Percentiles rank a stretch among this genome's conserved stretches.
Evolutionary conservation across 2,329 filamentous ascomycete species (phyloP).

Genomic region (Berkeleyomyces rouxiae): DNA sequence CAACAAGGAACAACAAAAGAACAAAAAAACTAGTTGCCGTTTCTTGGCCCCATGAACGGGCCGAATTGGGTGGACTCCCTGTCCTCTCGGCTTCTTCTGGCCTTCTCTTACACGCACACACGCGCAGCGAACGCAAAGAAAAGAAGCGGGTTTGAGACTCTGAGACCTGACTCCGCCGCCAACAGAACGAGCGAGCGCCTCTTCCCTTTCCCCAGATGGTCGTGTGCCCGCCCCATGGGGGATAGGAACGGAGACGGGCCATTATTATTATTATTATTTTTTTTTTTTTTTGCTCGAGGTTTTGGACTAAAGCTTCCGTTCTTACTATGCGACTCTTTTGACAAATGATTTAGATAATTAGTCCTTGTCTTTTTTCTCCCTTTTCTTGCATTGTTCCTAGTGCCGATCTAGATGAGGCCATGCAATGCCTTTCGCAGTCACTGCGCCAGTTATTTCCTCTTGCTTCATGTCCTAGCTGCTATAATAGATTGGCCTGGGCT

Average conservation of each 20-base stretch:
- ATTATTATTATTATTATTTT: not conserved
- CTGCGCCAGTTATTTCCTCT: too few species aligned
- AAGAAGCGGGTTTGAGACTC: too few species aligned
- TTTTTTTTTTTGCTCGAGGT: not conserved
- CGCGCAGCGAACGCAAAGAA: too few species aligned
- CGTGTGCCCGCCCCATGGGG: too few species aligned
- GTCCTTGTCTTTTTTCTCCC: not conserved
- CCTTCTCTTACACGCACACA: too few species aligned
- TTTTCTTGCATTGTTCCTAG: not conserved
- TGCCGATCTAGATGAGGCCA: not conserved
- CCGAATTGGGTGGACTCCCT: not conserved
- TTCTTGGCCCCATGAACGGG: not conserved
- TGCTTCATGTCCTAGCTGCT: not conserved
- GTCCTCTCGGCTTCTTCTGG: too few species aligned
- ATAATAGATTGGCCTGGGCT: not conserved
- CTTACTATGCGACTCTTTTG: too few species aligned
- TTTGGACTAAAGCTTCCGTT: not conserved
- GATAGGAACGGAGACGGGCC: too few species aligned
- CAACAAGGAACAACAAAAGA: not conserved
- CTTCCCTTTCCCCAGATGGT: too few species aligned
- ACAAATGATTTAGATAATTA: too few species aligned
- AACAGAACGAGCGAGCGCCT: too few species aligned
- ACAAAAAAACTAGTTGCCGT: not conserved
- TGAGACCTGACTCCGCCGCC: too few species aligned
- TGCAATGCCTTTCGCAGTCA: not conserved